A percentile compares a stretch with the other conserved stretches of the same genome.
Conservation (phyloP, 805 yeast species). For the Ogataea pini region DNA sequence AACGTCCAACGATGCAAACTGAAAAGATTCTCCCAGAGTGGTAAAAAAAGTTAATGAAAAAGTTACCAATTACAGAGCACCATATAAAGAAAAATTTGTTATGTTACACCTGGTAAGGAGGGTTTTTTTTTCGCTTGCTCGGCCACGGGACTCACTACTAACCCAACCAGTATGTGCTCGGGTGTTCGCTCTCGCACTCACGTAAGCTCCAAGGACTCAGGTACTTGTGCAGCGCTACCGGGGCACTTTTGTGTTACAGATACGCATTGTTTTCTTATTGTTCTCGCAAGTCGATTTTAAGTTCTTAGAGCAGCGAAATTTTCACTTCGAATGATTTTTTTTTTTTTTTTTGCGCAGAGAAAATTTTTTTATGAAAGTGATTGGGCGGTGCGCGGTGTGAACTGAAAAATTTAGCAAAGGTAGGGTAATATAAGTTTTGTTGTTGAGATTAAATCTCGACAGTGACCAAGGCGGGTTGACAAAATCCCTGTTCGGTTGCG, state of each 20-base stretch:
- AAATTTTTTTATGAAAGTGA: conserved; percentile 1
- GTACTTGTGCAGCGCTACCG: conserved; percentile 1
- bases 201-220: conserved; percentile 1
- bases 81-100: conserved; percentile 9
- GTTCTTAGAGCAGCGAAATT: conserved; percentile 1
- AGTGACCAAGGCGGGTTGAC: too few species aligned
- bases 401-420: conserved; percentile 1
- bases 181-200: conserved; percentile 1
- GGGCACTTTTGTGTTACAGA: not conserved
- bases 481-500: too few species aligned
- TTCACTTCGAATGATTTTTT: not conserved
- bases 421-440: too few species aligned
- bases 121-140: not conserved
- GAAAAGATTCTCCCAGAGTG: conserved; percentile 2
- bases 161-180: not conserved
- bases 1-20: conserved; percentile 6
- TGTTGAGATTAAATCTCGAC: too few species aligned
- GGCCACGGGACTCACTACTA: not conserved
- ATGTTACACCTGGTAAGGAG: not conserved
- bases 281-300: not conserved
- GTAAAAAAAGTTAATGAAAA: not conserved
- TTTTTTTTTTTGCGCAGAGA: not conserved
- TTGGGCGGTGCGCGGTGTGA: conserved; percentile 10
- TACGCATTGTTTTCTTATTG: not conserved
- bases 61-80: conserved; percentile 14